Conservation (phyloP, 768 basidiomycete species). For the Lactifluus pinguis region DNA sequence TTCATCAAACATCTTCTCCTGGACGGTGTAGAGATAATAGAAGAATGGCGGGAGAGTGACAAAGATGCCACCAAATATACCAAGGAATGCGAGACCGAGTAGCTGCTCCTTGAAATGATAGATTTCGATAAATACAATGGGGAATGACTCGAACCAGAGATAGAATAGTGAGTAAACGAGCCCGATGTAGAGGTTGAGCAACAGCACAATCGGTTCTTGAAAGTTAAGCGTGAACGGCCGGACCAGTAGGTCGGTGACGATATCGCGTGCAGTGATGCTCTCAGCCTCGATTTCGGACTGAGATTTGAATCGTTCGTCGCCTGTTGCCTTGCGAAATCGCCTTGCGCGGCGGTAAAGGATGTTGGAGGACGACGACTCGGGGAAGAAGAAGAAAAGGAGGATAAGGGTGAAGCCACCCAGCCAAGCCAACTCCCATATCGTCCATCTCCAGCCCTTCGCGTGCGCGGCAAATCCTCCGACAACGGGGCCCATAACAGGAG, state of each 20-base stretch:
- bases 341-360: slow-evolving; percentile 27
- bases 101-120: slow-evolving; percentile 27
- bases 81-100: slow-evolving; percentile 28
- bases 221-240: slow-evolving; percentile 27
- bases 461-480: slow-evolving; percentile 30
- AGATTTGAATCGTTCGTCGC: slow-evolving; percentile 24
- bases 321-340: slow-evolving; percentile 26
- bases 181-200: slow-evolving; percentile 27
- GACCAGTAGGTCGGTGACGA: slow-evolving; percentile 24
- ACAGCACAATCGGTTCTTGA: slow-evolving; percentile 26
- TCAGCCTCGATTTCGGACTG: slow-evolving; percentile 24
- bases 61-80: slow-evolving; percentile 7
- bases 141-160: slow-evolving; percentile 30
- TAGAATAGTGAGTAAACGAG: slow-evolving; percentile 28
- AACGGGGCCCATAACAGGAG: slow-evolving; percentile 27
- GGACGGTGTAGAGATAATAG: slow-evolving; percentile 3
- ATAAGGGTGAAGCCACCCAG: slow-evolving; percentile 22
- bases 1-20: slow-evolving; percentile 15
- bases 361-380: slow-evolving; percentile 27
- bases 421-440: slow-evolving; percentile 29
- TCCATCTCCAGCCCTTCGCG: slow-evolving; percentile 28
- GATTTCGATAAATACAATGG: slow-evolving; percentile 27
- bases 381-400: slow-evolving; percentile 26
- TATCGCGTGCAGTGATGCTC: slow-evolving; percentile 17
- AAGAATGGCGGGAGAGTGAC: slow-evolving; percentile 12